These are phyloP conservation scores for Prototheca stagnorum DNA, from an alignment of 163 green algal genomes.

Conservation along the genomic window DNA sequence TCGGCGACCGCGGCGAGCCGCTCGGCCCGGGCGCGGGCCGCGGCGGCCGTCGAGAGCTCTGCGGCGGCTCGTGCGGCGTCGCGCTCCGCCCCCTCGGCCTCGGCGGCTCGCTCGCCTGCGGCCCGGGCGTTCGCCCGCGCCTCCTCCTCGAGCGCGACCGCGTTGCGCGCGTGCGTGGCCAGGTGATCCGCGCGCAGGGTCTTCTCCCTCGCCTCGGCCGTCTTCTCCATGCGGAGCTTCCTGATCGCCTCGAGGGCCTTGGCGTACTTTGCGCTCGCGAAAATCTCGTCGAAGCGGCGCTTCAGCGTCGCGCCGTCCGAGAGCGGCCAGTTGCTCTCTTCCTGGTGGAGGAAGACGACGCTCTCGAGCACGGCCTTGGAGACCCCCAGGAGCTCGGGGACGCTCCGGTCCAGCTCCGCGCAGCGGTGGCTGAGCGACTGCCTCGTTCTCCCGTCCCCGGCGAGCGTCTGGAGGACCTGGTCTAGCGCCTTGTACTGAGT, in stretches of 20 bases:
- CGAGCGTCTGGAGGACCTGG: constrained; percentile 54
- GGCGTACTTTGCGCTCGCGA: constrained; percentile 86
- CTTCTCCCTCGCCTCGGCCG: constrained; percentile 42
- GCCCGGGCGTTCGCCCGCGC: constrained; percentile 3
- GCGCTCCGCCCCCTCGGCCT: constrained; percentile 7
- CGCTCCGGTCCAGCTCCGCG: constrained; percentile 77
- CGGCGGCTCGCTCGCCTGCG: constrained; percentile 20
- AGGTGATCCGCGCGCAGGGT: constrained; percentile 48
- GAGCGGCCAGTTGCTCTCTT: constrained; percentile 96
- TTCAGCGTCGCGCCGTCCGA: constrained; percentile 67
- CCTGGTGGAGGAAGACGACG: constrained; percentile 99
- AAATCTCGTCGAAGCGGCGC: constrained; percentile 96
- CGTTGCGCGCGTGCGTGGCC: constrained; percentile 22
- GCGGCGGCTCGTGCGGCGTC: background rate
- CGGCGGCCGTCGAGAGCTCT: too few species aligned
- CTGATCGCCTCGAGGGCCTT: constrained; percentile 76
- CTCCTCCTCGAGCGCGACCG: background rate
- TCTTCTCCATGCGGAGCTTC: constrained; percentile 63
- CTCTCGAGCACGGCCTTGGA: constrained; percentile 91
- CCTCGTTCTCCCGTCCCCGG: constrained; percentile 49
- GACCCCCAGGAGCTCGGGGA: constrained; percentile 89
- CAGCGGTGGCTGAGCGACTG: constrained; percentile 53
- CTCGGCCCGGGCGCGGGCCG: too few species aligned
- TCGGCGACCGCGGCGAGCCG: too few species aligned
- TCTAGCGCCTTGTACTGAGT: constrained; percentile 77